Conservation (phyloP, 345 rosid species). For the Brassica cretica region DNA sequence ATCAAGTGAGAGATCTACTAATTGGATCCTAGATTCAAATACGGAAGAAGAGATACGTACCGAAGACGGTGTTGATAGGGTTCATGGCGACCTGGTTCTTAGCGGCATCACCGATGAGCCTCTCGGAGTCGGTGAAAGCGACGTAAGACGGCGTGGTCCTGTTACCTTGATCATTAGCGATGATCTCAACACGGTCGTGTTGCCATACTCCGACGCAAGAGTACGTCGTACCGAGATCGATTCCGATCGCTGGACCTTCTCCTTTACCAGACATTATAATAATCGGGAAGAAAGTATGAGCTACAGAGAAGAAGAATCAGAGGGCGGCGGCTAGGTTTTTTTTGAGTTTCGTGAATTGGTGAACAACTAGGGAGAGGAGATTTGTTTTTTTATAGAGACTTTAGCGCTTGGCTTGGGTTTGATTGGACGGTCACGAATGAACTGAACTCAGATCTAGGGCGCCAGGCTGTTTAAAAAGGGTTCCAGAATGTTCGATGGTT, state of each 20-base stretch:
- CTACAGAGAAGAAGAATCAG: neutral
- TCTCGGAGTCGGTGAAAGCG: conserved; percentile 64
- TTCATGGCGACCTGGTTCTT: conserved; percentile 88
- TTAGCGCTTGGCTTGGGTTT: neutral
- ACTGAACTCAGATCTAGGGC: neutral
- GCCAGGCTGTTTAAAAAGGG: neutral
- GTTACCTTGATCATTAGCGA: conserved; percentile 76
- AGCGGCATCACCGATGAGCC: conserved; percentile 77
- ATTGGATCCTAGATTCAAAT: no score
- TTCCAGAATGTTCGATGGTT: neutral
- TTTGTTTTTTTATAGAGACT: neutral
- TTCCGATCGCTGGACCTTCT: conserved; percentile 79
- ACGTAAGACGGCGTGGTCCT: conserved; percentile 70
- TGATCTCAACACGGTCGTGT: conserved; percentile 78
- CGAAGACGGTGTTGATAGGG: conserved; percentile 68
- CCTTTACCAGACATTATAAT: conserved; percentile 66
- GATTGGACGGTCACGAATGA: neutral
- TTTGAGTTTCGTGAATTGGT: neutral
- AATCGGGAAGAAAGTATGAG: neutral
- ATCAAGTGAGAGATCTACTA: no score
- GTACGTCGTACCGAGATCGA: conserved; percentile 74
- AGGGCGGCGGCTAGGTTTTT: neutral
- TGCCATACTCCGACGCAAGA: conserved; percentile 84
- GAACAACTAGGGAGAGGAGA: neutral
- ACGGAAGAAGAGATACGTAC: conserved; percentile 39